Percentiles rank a stretch among this genome's conserved stretches.
Evolutionary conservation across 805 yeast genomes (phyloP).

Genomic region (Metschnikowia rubicola): DNA sequence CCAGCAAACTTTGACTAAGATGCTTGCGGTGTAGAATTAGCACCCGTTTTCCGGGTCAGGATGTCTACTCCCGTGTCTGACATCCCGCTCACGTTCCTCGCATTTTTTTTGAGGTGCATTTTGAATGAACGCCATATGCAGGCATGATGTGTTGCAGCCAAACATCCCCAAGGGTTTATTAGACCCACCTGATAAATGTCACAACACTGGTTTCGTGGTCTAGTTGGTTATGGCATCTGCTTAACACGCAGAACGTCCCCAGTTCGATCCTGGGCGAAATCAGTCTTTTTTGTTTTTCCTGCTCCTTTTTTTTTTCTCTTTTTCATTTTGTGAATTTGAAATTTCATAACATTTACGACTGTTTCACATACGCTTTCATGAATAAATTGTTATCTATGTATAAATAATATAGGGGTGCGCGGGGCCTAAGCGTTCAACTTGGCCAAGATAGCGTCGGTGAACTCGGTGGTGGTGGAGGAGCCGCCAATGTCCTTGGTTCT

Average conservation of each 20-base stretch:
- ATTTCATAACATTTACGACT: background rate
- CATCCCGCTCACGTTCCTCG: too few species aligned
- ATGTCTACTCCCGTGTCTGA: too few species aligned
- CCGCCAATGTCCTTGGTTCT: constrained; percentile 95
- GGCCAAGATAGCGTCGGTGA: constrained; percentile 84
- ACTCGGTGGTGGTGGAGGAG: constrained; percentile 81
- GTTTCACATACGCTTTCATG: background rate
- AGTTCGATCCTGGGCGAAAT: constrained; percentile 26
- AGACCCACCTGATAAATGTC: too few species aligned
- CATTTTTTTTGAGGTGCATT: too few species aligned
- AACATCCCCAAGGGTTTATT: too few species aligned
- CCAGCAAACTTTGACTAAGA: too few species aligned
- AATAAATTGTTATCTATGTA: constrained; percentile 13
- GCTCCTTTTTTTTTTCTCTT: background rate
- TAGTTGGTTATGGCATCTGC: constrained; percentile 58
- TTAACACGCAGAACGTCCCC: constrained; percentile 27
- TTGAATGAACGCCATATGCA: too few species aligned
- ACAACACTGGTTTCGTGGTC: constrained; percentile 59
- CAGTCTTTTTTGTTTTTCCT: constrained; percentile 35
- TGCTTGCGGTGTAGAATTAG: too few species aligned
- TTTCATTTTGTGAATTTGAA: background rate
- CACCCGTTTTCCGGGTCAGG: too few species aligned
- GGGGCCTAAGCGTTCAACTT: constrained; percentile 45
- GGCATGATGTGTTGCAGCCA: too few species aligned
- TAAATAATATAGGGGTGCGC: background rate